Evolutionary conservation across 345 rosid genomes (phyloP).

Genomic region (Passiflora organensis): DNA sequence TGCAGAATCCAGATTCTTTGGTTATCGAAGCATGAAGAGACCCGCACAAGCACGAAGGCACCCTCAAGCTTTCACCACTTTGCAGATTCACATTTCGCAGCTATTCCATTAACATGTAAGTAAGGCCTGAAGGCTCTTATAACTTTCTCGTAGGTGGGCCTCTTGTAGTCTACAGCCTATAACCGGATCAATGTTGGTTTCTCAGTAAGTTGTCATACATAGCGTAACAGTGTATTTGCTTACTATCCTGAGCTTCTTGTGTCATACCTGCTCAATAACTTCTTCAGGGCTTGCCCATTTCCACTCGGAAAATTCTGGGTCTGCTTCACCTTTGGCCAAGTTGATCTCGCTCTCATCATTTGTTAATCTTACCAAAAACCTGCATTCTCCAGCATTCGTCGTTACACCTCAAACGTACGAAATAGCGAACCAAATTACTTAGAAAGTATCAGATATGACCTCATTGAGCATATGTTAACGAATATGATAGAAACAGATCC

Average conservation of each 20-base stretch:
- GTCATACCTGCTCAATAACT: constrained; percentile 73
- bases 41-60: constrained; percentile 20
- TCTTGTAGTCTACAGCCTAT: constrained; percentile 97
- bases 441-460: no score
- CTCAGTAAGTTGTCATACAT: neutral
- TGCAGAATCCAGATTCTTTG: constrained; percentile 8
- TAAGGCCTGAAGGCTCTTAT: constrained; percentile 66
- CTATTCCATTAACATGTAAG: constrained; percentile 48
- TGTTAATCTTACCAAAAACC: constrained; percentile 83
- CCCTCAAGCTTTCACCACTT: constrained; percentile 52
- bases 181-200: neutral
- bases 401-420: neutral
- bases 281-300: constrained; percentile 85
- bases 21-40: constrained; percentile 8
- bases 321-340: constrained; percentile 67
- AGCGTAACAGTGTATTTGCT: neutral
- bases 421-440: neutral
- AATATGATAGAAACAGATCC: no score
- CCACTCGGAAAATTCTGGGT: constrained; percentile 93
- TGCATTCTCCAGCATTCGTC: constrained; percentile 23
- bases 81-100: constrained; percentile 85
- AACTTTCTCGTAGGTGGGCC: constrained; percentile 93
- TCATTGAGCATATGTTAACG: no score
- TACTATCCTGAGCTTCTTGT: neutral
- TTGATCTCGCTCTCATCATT: constrained; percentile 77